Conservation (phyloP, 1,139 yeast species). For the Lodderomyces metapsilosis region DNA sequence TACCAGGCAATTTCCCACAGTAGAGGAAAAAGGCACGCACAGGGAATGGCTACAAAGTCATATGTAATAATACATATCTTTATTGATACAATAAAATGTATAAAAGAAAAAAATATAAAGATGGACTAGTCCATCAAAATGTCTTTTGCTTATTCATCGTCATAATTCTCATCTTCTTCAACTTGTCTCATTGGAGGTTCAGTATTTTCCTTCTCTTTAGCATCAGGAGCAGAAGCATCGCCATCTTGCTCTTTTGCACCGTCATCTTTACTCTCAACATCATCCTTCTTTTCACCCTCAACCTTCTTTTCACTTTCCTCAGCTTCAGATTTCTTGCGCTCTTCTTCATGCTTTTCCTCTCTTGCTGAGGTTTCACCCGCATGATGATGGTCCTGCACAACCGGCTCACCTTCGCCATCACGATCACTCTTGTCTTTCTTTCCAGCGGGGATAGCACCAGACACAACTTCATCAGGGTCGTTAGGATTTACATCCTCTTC, state of each 20-base stretch:
- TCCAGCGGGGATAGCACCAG: conserved; percentile 5
- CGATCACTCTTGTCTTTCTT: neutral
- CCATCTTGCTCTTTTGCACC: conserved; percentile 35
- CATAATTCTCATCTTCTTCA: conserved; percentile 83
- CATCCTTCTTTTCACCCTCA: conserved; percentile 3
- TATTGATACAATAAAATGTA: conserved; percentile 3
- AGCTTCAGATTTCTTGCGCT: neutral
- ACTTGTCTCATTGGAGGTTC: conserved; percentile 76
- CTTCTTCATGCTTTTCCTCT: conserved; percentile 2
- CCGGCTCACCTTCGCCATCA: neutral
- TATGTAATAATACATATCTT: conserved; percentile 1
- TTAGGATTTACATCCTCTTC: neutral
- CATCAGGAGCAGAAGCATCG: too few relatives aligned
- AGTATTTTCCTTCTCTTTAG: conserved; percentile 24
- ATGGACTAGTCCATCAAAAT: neutral
- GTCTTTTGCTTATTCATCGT: conserved; percentile 55
- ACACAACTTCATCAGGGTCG: conserved; percentile 6
- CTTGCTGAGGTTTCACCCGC: conserved; percentile 1
- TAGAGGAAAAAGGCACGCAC: neutral
- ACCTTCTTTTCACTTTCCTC: neutral
- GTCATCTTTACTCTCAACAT: conserved; percentile 38
- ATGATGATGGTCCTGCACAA: conserved; percentile 2
- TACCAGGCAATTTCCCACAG: conserved; percentile 3
- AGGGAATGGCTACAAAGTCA: too few relatives aligned
- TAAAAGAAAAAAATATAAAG: conserved; percentile 1